Conservation (phyloP, 257 asterid genomes). For the Mitragyna speciosa region DNA sequence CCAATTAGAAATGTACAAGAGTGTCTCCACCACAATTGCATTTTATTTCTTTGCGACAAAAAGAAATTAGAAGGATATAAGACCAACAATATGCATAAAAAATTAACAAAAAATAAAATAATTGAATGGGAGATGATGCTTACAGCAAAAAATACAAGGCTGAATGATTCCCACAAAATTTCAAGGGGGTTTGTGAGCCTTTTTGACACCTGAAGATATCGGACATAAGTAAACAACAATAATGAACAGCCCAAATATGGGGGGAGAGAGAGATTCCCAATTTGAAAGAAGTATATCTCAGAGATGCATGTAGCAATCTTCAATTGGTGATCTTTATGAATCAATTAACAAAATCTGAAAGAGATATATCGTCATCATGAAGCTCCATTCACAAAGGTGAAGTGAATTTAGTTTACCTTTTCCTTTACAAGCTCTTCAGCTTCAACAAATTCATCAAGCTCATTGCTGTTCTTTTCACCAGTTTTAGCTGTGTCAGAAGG, state of each 20-base stretch:
- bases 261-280: not conserved
- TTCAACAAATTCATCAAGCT: slow-evolving; percentile 80
- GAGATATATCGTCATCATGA: not conserved
- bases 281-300: not conserved
- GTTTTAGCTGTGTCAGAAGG: slow-evolving; percentile 58
- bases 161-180: slow-evolving; percentile 88
- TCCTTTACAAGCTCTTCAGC: slow-evolving; percentile 97
- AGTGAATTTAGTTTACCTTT: slow-evolving; percentile 42
- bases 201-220: slow-evolving; percentile 52
- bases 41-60: too few species aligned
- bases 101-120: not conserved
- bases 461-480: slow-evolving; percentile 52
- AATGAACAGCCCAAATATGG: not conserved
- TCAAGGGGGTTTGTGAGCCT: slow-evolving; percentile 80
- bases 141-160: slow-evolving; percentile 95
- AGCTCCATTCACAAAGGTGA: not conserved
- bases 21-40: not conserved
- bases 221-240: slow-evolving; percentile 4
- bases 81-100: not conserved
- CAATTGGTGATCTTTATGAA: not conserved
- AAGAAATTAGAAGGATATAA: not conserved
- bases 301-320: not conserved
- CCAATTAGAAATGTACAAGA: not conserved
- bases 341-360: too few species aligned
- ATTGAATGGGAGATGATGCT: slow-evolving; percentile 32